Evolutionary conservation across 257 asterid genomes (phyloP).

Genomic region (Solanum arcanum): DNA sequence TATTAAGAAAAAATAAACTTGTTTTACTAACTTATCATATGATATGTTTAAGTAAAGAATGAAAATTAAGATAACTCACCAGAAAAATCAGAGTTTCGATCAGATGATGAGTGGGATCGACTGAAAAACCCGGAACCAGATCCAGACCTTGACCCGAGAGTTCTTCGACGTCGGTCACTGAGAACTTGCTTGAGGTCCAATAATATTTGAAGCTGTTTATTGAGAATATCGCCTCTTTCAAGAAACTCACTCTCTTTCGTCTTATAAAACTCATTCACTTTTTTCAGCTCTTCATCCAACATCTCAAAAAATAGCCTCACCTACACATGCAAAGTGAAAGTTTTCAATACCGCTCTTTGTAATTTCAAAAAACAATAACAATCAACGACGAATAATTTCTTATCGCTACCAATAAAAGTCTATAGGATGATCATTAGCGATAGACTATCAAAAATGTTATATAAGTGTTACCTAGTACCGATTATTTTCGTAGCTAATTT

Average conservation of each 20-base stretch:
- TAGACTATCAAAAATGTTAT: neutral
- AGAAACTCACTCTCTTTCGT: conserved; percentile 66
- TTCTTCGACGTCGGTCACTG: conserved; percentile 39
- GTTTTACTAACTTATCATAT: neutral
- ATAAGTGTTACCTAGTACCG: neutral
- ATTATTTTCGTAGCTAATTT: neutral
- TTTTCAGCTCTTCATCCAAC: conserved; percentile 63
- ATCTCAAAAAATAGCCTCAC: conserved; percentile 50
- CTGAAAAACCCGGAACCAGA: conserved; percentile 16
- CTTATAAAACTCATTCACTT: conserved; percentile 66
- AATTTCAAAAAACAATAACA: neutral
- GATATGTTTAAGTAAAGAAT: neutral
- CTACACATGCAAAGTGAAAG: conserved; percentile 16
- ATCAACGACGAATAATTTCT: neutral
- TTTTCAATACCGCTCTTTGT: neutral
- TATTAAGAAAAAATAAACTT: neutral
- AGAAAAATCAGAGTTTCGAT: conserved; percentile 43
- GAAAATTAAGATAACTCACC: conserved; percentile 26
- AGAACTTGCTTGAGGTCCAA: conserved; percentile 57
- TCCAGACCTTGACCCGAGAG: neutral
- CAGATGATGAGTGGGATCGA: conserved; percentile 15
- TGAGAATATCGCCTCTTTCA: conserved; percentile 63
- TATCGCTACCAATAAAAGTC: neutral
- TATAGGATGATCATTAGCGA: neutral
- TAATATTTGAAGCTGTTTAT: conserved; percentile 64